These are phyloP conservation scores for Plenodomus tracheiphilus DNA, from an alignment of 2,329 filamentous ascomycete genomes.

Conservation along the genomic window DNA sequence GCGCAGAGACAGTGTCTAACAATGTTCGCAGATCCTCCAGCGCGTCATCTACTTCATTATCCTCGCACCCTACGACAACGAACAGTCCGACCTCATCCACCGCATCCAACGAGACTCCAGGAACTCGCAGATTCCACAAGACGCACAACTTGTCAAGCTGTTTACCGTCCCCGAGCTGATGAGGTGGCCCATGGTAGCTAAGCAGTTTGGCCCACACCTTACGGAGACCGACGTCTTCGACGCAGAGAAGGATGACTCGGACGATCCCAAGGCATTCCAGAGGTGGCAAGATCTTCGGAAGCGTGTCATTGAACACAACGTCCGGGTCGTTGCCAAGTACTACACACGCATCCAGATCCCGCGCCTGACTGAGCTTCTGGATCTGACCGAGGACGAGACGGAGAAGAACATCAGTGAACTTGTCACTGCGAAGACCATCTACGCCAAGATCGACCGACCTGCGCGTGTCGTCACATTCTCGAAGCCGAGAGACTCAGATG, in stretches of 20 bases:
- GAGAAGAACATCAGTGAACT: constrained; percentile 99
- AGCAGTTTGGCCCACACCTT: constrained; percentile 85
- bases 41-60: constrained; percentile 98
- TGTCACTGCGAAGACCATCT: constrained; percentile 96
- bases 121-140: constrained; percentile 74
- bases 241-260: constrained; percentile 62
- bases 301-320: constrained; percentile 98
- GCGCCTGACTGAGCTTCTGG: constrained; percentile 85
- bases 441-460: constrained; percentile 94
- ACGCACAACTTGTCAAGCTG: constrained; percentile 85
- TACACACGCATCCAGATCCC: constrained; percentile 96
- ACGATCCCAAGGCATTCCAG: constrained; percentile 78
- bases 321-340: constrained; percentile 96
- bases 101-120: constrained; percentile 85
- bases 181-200: constrained; percentile 93
- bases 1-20: constrained; percentile 18
- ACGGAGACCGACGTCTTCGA: constrained; percentile 90
- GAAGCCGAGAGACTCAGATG: constrained; percentile 91
- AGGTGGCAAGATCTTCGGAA: constrained; percentile 95
- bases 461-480: constrained; percentile 92
- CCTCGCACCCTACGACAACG: constrained; percentile 95
- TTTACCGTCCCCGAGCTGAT: constrained; percentile 97
- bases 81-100: constrained; percentile 95
- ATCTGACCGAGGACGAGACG: constrained; percentile 91
- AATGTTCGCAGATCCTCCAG: constrained; percentile 70